Base-by-base conservation (phyloP, 129 eudicot genomes). In the Flaveria bidentis region DNA sequence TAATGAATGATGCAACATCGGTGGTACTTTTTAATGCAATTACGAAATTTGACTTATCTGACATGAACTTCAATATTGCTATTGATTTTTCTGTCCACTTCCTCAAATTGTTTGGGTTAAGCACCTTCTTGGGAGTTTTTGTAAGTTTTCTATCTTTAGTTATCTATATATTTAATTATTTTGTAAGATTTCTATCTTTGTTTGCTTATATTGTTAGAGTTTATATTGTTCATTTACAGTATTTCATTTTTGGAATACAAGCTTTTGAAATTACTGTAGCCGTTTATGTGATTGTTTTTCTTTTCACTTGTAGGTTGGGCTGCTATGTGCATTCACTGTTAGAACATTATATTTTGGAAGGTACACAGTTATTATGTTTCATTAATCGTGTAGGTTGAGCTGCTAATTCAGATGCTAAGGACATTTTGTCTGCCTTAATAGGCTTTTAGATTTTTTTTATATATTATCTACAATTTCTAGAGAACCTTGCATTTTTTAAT, bases 1-100 rank as follows among this genome's bases (percentile, higher is more conserved):
- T 92, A 28, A 96, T 92, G 53, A 92, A 92, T 80, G 98, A 92
- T 85, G 98, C 98, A 46, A 83, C 98, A 33, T 86, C 98, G 5
- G 90, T 92, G 33, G 98, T 90, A 53, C 92, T 93, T 64, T 93
- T 90, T 39, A 87, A 90, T 30, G 98, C 90, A 12, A 88, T 93
- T 44, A 86, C 84, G 72, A 85, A 71, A 36, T 83, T 86, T 67
- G 90, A 90, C 67, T 84, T 83, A 71, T 88, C 92, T n/a, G 80
- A 83, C n/a, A 74, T 78, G 50, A 80, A 78, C 76, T 25, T 84
- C 2, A 60, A 7, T 17, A 75, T 67, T 2, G 86, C 79, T 62
- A 33, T 82, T 57, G 64, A 82, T 5, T 86, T 93, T 76, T 55
- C 78, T 18, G 82, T 84, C 30, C 80, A 78, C 42, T 90, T 90